Base-by-base conservation (phyloP, 1,139 yeast genomes). In the Zygotorulaspora mrakii region DNA sequence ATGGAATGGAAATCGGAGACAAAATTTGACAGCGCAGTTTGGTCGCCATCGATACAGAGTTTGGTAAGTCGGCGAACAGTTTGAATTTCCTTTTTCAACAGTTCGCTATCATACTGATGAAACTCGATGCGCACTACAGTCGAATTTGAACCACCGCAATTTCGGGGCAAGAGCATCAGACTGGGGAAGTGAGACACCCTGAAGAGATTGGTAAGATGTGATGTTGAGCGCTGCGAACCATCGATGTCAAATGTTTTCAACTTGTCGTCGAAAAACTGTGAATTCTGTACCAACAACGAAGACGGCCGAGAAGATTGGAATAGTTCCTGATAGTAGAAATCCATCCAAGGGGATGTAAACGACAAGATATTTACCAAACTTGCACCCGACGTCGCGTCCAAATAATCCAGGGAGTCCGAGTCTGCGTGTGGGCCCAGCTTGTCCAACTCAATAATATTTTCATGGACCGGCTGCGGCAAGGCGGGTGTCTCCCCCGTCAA, bases 281-380 rank as follows among this genome's bases (percentile, higher is more conserved):
- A 36, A 10, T 42, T 24, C 18, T 18, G 31, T 7, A 36, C 43
- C 11, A 45, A 20, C 25, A 43, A 23, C 8, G 43, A 30, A n/a
- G 35, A 18, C 16, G 47, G 40, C 25, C 17, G 8, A 13, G 42
- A 45, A 7, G 45, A 40, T 14, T 36, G 38, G 23, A 48, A 45
- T 43, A 42, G 11, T 5, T 40, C 34, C 28, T 27, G 25, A 26
- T 37, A 34, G 7, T 36, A 29, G 5, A 37, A 20, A 10, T 42
- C 43, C 42, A 47, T 45, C 47, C 49, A 48, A n/a, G 52, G 45
- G 17, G 41, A 34, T 9, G 42, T 42, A 24, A 48, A 48, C 11
- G 44, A 42, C 17, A 48, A 36, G 7, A 47, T 17, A 11, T 20
- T 25, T n/a, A 34, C 9, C n/a, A 20, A 17, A 9, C 12, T 29